Percentiles rank a stretch among this genome's conserved stretches.
These are phyloP conservation scores for Backusella liffmaniae DNA, from an alignment of 192 early-diverging fungal species.

Conservation along the genomic window DNA sequence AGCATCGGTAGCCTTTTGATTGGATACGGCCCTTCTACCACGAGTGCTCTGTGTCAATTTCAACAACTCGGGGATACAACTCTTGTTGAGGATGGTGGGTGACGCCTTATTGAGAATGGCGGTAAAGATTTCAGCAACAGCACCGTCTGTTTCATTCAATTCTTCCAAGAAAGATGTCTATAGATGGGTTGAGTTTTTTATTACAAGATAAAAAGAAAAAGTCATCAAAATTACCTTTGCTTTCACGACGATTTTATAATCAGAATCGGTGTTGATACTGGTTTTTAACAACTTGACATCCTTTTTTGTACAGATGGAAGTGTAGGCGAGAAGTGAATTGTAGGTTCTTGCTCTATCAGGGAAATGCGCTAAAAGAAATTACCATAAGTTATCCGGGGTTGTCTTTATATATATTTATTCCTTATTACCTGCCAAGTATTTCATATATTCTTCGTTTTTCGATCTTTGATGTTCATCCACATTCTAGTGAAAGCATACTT, in stretches of 20 bases:
- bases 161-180: conserved; percentile 69
- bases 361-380: conserved; percentile 14
- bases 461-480: background rate
- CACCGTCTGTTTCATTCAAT: conserved; percentile 61
- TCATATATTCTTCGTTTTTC: conserved; percentile 13
- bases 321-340: background rate
- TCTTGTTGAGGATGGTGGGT: conserved; percentile 72
- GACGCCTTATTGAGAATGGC: conserved; percentile 74
- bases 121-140: conserved; percentile 67
- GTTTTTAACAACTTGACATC: conserved; percentile 9
- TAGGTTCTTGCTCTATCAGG: conserved; percentile 10
- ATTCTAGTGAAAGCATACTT: background rate
- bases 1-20: conserved; percentile 35
- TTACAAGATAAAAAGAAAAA: no score
- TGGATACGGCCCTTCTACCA: conserved; percentile 24
- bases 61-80: conserved; percentile 60
- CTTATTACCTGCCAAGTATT: conserved; percentile 19
- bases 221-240: conserved; percentile 8
- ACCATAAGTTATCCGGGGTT: background rate
- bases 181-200: background rate
- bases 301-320: background rate
- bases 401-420: conserved; percentile 15
- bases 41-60: conserved; percentile 36
- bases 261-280: background rate
- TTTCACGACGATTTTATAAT: conserved; percentile 13